Base-by-base conservation (phyloP, 2,329 filamentous ascomycete genomes). In the Colletotrichum plurivorum region DNA sequence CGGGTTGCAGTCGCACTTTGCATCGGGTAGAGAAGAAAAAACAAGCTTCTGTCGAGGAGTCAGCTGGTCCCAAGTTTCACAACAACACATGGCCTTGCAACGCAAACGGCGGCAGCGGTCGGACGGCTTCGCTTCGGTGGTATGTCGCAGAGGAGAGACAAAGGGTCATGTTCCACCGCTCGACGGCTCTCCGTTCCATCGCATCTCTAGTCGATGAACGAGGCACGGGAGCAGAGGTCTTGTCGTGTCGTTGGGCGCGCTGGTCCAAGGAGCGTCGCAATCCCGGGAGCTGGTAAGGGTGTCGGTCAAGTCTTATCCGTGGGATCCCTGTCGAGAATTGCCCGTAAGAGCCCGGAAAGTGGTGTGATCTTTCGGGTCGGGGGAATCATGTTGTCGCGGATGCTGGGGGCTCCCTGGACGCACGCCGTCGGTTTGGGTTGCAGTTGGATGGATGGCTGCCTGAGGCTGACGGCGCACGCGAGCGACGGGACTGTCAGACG, bases 281-380 rank as follows among this genome's bases (percentile, higher is more conserved):
- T 16, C 41, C 25, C 13, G 43, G 20, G 20, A 25, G 45, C 31
- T 9, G 31, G 27, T 16, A 25, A 9, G 53, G 36, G 46, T 51
- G 46, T 66, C 52, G 54, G 43, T 25, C 25, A 59, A n/a, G 61
- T 53, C 27, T 36, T 36, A 51, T 43, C 48, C 61, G 55, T 55
- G 54, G 65, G 25, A 48, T 53, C 53, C 60, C 46, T 64, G 64
- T 53, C 46, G 16, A 41, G 20, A 16, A 20, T 25, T 52, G 22
- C 31, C 65, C 65, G 52, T 48, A 58, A 57, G 39, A 63, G 52
- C 53, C 65, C 60, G 60, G 60, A 67, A 68, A 64, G 65, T 68
- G 65, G 65, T 68, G 65, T 68, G 65, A 68, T 68, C 65, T 68
- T 43, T 58, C 20, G 46, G 60, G 46, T n/a, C 31, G 36, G 60